Conservation (phyloP, 306 rosid species). For the Sicyos baderoa region DNA sequence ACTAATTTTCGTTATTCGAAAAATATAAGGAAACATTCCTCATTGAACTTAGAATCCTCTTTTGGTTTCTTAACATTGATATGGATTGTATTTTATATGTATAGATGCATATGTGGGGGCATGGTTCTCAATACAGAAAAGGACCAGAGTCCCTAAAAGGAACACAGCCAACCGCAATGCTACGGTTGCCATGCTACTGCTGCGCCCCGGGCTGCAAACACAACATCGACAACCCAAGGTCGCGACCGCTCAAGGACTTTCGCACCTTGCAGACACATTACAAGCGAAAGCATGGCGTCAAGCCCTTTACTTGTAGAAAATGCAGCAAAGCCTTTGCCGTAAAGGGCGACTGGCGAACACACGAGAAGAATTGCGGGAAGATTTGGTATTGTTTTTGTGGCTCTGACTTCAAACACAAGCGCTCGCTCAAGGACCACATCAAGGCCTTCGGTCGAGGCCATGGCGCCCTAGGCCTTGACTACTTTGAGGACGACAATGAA, state of each 20-base stretch:
- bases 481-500: conserved; percentile 50
- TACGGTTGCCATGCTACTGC: conserved; percentile 42
- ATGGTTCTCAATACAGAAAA: conserved; percentile 66
- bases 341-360: conserved; percentile 66
- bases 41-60: background rate
- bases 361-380: conserved; percentile 64
- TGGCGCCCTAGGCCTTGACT: conserved; percentile 32
- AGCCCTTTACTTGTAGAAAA: conserved; percentile 47
- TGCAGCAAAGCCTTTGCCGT: conserved; percentile 51
- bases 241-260: conserved; percentile 54
- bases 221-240: conserved; percentile 55
- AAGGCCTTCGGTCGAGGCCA: conserved; percentile 57
- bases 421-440: conserved; percentile 59
- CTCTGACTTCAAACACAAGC: conserved; percentile 61
- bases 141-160: conserved; percentile 59
- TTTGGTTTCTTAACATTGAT: background rate
- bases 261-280: conserved; percentile 64
- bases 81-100: background rate
- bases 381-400: conserved; percentile 60
- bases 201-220: conserved; percentile 58
- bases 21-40: too few relatives aligned
- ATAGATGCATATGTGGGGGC: conserved; percentile 90
- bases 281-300: conserved; percentile 58
- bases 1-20: too few relatives aligned
- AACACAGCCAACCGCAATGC: conserved; percentile 46